phyloP scores from a whole-genome alignment of 2,329 filamentous ascomycete species.

The Orbilia blumenaviensis region DNA sequence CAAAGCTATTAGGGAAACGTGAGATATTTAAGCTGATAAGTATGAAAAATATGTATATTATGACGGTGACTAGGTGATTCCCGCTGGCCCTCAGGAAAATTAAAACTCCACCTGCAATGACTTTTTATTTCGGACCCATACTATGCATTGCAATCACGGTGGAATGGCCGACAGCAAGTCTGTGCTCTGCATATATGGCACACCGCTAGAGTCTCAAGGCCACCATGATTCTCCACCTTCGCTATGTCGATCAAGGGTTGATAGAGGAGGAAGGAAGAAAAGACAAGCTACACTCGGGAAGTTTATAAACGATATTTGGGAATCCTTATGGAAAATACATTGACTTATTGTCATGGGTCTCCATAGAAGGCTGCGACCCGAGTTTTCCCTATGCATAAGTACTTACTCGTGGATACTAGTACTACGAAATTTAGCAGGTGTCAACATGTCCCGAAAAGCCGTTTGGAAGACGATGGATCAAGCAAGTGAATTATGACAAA shows the following conservation, averaged over 20 bases:
- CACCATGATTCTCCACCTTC: conserved; percentile 1
- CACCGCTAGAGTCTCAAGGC: conserved; percentile 7
- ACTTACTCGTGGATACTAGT: background rate
- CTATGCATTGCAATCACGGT: background rate
- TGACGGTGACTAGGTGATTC: background rate
- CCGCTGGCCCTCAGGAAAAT: background rate
- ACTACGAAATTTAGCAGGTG: background rate
- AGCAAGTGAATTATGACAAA: background rate
- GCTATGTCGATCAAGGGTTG: background rate
- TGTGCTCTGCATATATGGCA: conserved; percentile 11
- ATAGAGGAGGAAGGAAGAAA: background rate
- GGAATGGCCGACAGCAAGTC: conserved; percentile 9
- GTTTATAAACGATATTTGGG: background rate
- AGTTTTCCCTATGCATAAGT: background rate
- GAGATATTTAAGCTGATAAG: background rate
- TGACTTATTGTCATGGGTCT: background rate
- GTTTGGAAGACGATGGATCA: conserved; percentile 3
- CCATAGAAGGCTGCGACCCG: background rate
- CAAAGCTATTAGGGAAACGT: background rate
- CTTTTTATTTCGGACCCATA: conserved; percentile 11
- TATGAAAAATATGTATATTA: background rate
- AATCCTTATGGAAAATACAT: background rate
- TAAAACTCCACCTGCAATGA: conserved; percentile 2
- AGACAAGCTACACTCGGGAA: background rate
- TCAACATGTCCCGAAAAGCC: background rate